Conservation (phyloP, 108 stramenopile genomes). For the Pseudonitzschia pungens region DNA sequence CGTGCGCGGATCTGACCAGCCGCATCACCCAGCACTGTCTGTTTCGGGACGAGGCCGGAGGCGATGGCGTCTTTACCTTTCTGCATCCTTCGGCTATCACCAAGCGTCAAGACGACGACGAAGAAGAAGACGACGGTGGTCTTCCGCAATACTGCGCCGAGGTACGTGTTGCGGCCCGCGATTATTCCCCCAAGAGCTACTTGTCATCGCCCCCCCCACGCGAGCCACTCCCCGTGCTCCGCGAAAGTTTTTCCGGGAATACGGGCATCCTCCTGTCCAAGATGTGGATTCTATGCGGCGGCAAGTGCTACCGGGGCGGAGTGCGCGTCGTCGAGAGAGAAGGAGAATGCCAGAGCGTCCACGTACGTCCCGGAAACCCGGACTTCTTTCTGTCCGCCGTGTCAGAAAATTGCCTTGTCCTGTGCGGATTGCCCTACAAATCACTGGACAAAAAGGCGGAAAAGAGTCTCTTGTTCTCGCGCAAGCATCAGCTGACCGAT, state of each 20-base stretch:
- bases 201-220: conserved; percentile 33
- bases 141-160: conserved; percentile 31
- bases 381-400: conserved; percentile 32
- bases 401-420: conserved; percentile 39
- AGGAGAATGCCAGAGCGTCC: neutral
- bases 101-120: neutral
- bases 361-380: conserved; percentile 31
- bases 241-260: conserved; percentile 30
- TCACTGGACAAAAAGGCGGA: conserved; percentile 52
- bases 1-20: conserved; percentile 45
- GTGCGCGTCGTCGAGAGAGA: neutral
- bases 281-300: conserved; percentile 38
- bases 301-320: conserved; percentile 31
- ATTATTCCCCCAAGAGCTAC: conserved; percentile 11
- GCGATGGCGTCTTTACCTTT: conserved; percentile 30
- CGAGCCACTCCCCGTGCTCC: conserved; percentile 39
- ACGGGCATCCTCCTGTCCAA: conserved; percentile 36
- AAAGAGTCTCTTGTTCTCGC: conserved; percentile 40
- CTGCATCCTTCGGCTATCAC: neutral
- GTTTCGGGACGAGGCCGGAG: conserved; percentile 30
- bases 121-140: neutral
- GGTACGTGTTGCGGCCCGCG: conserved; percentile 19
- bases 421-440: conserved; percentile 52
- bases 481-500: conserved; percentile 25
- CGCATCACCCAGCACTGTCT: conserved; percentile 47